phyloP scores from a whole-genome alignment of 805 yeast genomes.

The Wickerhamomyces tratensis region DNA sequence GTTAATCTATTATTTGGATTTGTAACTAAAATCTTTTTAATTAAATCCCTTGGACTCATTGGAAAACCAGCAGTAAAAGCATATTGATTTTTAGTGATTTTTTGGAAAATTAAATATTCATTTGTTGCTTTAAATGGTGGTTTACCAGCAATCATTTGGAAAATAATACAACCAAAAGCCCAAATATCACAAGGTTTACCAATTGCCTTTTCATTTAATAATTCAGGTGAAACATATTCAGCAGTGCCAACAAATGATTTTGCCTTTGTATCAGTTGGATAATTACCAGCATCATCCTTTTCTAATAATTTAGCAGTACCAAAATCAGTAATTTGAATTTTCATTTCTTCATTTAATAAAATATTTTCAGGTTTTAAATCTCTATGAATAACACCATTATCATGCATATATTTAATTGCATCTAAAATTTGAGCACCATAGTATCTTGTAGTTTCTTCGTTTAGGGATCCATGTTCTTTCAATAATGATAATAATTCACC shows the following conservation, averaged over 20 bases:
- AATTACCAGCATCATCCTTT: slow-evolving; percentile 36
- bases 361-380: slow-evolving; percentile 83
- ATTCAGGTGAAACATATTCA: slow-evolving; percentile 76
- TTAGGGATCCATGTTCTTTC: slow-evolving; percentile 60
- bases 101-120: slow-evolving; percentile 75
- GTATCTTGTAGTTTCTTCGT: slow-evolving; percentile 58
- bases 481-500: slow-evolving; percentile 67
- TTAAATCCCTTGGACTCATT: slow-evolving; percentile 57
- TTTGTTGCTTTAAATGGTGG: slow-evolving; percentile 84
- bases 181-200: slow-evolving; percentile 96
- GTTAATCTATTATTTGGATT: slow-evolving; percentile 56
- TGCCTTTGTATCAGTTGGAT: slow-evolving; percentile 60
- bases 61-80: slow-evolving; percentile 87
- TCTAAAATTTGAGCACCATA: slow-evolving; percentile 69
- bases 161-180: slow-evolving; percentile 95
- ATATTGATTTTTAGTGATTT: slow-evolving; percentile 68
- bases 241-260: slow-evolving; percentile 84
- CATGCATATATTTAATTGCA: slow-evolving; percentile 64
- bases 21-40: slow-evolving; percentile 55
- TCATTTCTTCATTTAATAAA: slow-evolving; percentile 47
- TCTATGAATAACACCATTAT: slow-evolving; percentile 68
- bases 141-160: slow-evolving; percentile 90
- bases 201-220: slow-evolving; percentile 64
- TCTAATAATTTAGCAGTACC: slow-evolving; percentile 76
- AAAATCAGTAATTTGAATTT: slow-evolving; percentile 69